Evolutionary conservation across 192 early-diverging fungal species (phyloP).

Genomic region (Dispira parvispora): DNA sequence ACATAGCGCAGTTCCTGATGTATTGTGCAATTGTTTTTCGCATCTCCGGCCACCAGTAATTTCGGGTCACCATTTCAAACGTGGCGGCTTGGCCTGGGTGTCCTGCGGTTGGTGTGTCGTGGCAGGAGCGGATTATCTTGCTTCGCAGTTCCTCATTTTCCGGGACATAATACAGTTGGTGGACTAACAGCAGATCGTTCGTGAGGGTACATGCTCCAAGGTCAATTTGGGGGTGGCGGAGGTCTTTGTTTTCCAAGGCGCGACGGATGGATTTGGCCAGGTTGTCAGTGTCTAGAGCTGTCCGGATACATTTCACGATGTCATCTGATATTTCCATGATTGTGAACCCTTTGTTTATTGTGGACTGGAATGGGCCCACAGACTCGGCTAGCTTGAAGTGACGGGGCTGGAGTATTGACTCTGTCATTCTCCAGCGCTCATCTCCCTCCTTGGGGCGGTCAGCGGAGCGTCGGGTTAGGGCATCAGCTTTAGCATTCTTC

Average conservation of each 20-base stretch:
- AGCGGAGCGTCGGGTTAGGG: too few species aligned
- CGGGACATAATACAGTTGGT: slow-evolving; percentile 15
- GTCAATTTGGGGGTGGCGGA: background rate
- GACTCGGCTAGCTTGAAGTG: background rate
- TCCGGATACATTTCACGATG: background rate
- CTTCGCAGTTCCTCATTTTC: slow-evolving; percentile 8
- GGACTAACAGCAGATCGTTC: slow-evolving; percentile 11
- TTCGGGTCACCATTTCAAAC: slow-evolving; percentile 15
- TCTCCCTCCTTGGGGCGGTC: too few species aligned
- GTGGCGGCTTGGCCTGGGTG: too few species aligned
- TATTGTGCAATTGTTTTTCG: slow-evolving; percentile 20
- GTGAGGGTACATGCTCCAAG: too few species aligned
- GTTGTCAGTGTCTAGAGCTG: background rate
- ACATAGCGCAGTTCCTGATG: slow-evolving; percentile 18
- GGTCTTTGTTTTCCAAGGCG: background rate
- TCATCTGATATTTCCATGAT: background rate
- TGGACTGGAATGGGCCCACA: slow-evolving; percentile 3
- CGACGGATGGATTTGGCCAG: background rate
- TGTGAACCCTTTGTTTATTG: too few species aligned
- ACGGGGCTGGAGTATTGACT: slow-evolving; percentile 12
- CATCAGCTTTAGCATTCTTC: too few species aligned
- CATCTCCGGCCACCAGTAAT: slow-evolving; percentile 25
- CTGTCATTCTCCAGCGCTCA: background rate
- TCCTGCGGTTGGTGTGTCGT: slow-evolving; percentile 22
- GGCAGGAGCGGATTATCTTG: slow-evolving; percentile 14